Base-by-base conservation (phyloP, 176 grass and related monocot species). In the Phoenix dactylifera region DNA sequence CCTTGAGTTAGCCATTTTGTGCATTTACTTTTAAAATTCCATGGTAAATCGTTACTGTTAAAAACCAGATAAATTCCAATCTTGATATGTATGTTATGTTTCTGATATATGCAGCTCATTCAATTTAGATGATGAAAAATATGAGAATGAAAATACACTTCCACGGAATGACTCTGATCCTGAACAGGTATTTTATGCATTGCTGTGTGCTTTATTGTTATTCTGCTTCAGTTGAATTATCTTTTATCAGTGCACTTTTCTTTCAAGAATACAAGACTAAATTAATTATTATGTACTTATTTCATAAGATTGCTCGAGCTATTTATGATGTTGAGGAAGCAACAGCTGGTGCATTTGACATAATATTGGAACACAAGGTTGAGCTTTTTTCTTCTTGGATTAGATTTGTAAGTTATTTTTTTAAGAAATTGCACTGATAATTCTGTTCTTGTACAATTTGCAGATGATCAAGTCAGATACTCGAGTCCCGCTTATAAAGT, bases 291-390 rank as follows among this genome's bases (percentile, higher is more conserved):
- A 50, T 49, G 32, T 51, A 39, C 71, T 7, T 77, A 52, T 58
- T 63, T 15, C 67, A 30, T 62, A 54, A 98, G 93, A 87, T 98
- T 80, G 63, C 66, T 67, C 81, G 79, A 75, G 93, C 93, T 54
- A 87, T 92, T 73, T 88, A 88, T 14, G 93, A 98, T 71, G 81
- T 86, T 74, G 87, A 92, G 84, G 93, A 98, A 98, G 81, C 93
- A 59, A 98, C 93, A 78, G 52, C 84, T 62, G 77, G 83, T 63
- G 84, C 84, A 54, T 81, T 91, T 53, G 77, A 98, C 52, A 98
- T 98, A 77, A 98, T 98, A 69, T 83, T 86, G 69, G 81, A 81
- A 26, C 63, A 89, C 65, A 98, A 98, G 93, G 93, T 98, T 86
- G 22, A 19, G 57, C 20, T 77, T 59, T 60, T 55, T 59, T 72